These are phyloP conservation scores for Volvox reticuliferus DNA, from an alignment of 139 green algal genomes.

Conservation along the genomic window DNA sequence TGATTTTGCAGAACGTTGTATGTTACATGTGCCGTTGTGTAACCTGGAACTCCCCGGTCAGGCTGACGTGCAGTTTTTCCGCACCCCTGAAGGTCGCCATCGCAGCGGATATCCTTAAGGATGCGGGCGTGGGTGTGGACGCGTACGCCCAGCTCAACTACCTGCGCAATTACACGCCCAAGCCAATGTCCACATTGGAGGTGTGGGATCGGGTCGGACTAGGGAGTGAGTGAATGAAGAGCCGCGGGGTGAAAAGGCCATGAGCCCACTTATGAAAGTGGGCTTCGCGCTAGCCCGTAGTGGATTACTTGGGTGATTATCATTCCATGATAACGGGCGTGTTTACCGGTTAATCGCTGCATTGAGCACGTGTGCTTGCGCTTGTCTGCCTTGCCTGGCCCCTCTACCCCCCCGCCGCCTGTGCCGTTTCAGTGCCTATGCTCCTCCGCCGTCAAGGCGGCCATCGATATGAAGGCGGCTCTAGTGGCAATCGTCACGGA, in stretches of 20 bases:
- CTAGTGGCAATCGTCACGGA: slow-evolving; percentile 50
- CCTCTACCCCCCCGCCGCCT: neutral
- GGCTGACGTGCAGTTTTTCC: too few species aligned
- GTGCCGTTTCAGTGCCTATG: slow-evolving; percentile 35
- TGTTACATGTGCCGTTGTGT: too few species aligned
- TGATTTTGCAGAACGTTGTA: too few species aligned
- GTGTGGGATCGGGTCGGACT: too few species aligned
- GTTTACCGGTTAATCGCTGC: too few species aligned
- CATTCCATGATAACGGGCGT: too few species aligned
- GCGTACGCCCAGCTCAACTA: slow-evolving; percentile 58
- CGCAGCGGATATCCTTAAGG: slow-evolving; percentile 49
- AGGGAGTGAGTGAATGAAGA: too few species aligned
- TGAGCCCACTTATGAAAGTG: too few species aligned
- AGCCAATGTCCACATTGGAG: slow-evolving; percentile 63
- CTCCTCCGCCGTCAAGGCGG: slow-evolving; percentile 60
- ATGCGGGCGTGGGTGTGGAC: slow-evolving; percentile 62
- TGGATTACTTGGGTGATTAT: too few species aligned
- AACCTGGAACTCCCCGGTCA: too few species aligned
- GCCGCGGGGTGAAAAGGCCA: too few species aligned
- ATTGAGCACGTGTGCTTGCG: neutral
- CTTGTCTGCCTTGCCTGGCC: neutral
- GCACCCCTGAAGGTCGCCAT: slow-evolving; percentile 5
- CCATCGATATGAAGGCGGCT: slow-evolving; percentile 55
- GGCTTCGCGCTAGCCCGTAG: too few species aligned
- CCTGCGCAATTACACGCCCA: slow-evolving; percentile 73